phyloP scores from a whole-genome alignment of 768 basidiomycete species.

The Chlorophyllum brunneum region DNA sequence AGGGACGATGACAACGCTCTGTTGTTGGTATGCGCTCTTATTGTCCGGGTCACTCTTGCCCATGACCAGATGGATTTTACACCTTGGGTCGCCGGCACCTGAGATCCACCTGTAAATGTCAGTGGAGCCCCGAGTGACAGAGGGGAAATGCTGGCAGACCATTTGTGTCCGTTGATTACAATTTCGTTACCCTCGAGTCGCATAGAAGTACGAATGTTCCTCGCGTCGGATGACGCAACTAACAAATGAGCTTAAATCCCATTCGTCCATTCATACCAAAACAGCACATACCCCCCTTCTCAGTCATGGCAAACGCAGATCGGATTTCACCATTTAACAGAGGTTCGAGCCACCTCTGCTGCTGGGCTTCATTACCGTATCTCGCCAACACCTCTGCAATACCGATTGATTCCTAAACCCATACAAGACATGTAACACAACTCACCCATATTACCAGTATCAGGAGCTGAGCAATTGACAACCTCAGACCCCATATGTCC shows the following conservation, averaged over 20 bases:
- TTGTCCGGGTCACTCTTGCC: slow-evolving; percentile 91
- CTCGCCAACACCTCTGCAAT: slow-evolving; percentile 88
- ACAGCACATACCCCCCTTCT: slow-evolving; percentile 63
- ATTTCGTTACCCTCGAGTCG: slow-evolving; percentile 82
- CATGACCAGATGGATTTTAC: slow-evolving; percentile 87
- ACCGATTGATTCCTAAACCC: slow-evolving; percentile 6
- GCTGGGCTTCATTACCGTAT: slow-evolving; percentile 89
- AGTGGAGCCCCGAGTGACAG: background rate
- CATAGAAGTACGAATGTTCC: slow-evolving; percentile 88
- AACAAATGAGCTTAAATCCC: background rate
- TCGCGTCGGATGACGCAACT: slow-evolving; percentile 96
- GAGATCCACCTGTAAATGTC: slow-evolving; percentile 80
- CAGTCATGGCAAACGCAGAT: slow-evolving; percentile 96
- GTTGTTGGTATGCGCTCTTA: slow-evolving; percentile 71
- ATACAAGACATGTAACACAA: slow-evolving; percentile 4
- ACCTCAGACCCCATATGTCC: slow-evolving; percentile 81
- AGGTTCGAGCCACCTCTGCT: slow-evolving; percentile 85
- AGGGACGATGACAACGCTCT: slow-evolving; percentile 95
- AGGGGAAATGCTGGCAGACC: slow-evolving; percentile 39
- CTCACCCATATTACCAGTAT: slow-evolving; percentile 97
- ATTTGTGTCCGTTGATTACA: slow-evolving; percentile 95
- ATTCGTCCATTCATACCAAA: background rate
- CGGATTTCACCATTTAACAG: slow-evolving; percentile 91
- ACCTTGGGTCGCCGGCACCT: slow-evolving; percentile 91
- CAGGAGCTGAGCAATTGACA: slow-evolving; percentile 93